Percentiles rank a stretch among this genome's conserved stretches.
phyloP scores from a whole-genome alignment of 306 rosid genomes.

The Trichosanthes truncata region DNA sequence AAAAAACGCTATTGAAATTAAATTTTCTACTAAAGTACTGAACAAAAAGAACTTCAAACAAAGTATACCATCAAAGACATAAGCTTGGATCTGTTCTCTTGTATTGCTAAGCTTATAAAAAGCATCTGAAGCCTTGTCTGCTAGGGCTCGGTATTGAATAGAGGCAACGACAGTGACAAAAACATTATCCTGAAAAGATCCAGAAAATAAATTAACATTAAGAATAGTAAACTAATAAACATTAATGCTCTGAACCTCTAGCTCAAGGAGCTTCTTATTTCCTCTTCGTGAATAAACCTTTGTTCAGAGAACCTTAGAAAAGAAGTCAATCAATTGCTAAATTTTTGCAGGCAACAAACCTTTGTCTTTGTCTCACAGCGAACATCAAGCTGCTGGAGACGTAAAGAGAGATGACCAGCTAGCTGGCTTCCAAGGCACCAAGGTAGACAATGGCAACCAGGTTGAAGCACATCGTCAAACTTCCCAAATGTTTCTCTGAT shows the following conservation, averaged over 20 bases:
- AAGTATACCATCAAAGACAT: constrained; percentile 45
- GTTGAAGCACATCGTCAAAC: constrained; percentile 38
- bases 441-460: constrained; percentile 51
- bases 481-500: constrained; percentile 48
- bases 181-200: constrained; percentile 36
- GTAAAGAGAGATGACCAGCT: constrained; percentile 44
- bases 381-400: constrained; percentile 54
- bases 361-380: constrained; percentile 53
- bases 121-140: constrained; percentile 42
- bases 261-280: not conserved
- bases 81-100: constrained; percentile 44
- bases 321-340: not conserved
- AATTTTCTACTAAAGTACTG: not conserved
- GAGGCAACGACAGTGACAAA: constrained; percentile 52
- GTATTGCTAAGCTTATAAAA: constrained; percentile 51
- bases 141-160: constrained; percentile 43
- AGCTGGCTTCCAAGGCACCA: constrained; percentile 34
- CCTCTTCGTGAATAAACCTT: not conserved
- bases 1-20: not conserved
- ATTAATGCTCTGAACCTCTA: not conserved
- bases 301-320: not conserved
- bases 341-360: constrained; percentile 18
- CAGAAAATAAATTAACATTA: not conserved
- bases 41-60: constrained; percentile 1
- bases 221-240: not conserved